These are phyloP conservation scores for Kokia cookei DNA, from an alignment of 441 rosid species.

Conservation along the genomic window DNA sequence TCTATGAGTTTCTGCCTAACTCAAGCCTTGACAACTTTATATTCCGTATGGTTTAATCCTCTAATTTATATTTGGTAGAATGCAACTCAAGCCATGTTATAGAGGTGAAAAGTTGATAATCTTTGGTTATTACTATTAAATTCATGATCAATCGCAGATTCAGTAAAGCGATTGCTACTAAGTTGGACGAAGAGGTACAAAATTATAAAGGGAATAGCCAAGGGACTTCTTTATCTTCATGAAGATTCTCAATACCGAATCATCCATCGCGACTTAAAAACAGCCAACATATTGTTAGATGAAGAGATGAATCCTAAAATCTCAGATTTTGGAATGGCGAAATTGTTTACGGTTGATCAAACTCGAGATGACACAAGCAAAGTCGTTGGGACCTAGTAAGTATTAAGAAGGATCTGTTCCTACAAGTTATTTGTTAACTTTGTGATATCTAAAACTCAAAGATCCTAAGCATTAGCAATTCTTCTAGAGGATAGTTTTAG, in stretches of 20 bases:
- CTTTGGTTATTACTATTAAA: too few species aligned
- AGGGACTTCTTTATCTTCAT: slow-evolving; percentile 36
- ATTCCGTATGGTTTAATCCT: slow-evolving; percentile 24
- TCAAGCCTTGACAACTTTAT: slow-evolving; percentile 39
- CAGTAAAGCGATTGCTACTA: slow-evolving; percentile 8
- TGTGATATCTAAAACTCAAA: not conserved
- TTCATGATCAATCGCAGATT: slow-evolving; percentile 10
- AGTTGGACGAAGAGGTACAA: slow-evolving; percentile 22
- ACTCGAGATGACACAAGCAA: slow-evolving; percentile 20
- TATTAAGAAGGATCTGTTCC: not conserved
- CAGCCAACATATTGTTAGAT: slow-evolving; percentile 29
- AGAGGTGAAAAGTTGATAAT: not conserved
- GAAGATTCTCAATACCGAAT: slow-evolving; percentile 37
- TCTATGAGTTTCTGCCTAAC: slow-evolving; percentile 38
- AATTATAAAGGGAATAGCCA: slow-evolving; percentile 30
- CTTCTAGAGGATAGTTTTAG: not conserved
- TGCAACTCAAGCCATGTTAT: not conserved
- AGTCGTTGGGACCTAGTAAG: slow-evolving; percentile 39
- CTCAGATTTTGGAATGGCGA: slow-evolving; percentile 44
- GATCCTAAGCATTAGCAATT: not conserved
- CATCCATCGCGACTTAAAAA: slow-evolving; percentile 35
- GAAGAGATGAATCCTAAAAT: slow-evolving; percentile 36
- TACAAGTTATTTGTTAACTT: not conserved
- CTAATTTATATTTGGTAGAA: not conserved
- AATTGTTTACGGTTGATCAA: slow-evolving; percentile 20